These are phyloP conservation scores for Neofusicoccum laricinum DNA, from an alignment of 2,329 filamentous ascomycete species.

Conservation along the genomic window DNA sequence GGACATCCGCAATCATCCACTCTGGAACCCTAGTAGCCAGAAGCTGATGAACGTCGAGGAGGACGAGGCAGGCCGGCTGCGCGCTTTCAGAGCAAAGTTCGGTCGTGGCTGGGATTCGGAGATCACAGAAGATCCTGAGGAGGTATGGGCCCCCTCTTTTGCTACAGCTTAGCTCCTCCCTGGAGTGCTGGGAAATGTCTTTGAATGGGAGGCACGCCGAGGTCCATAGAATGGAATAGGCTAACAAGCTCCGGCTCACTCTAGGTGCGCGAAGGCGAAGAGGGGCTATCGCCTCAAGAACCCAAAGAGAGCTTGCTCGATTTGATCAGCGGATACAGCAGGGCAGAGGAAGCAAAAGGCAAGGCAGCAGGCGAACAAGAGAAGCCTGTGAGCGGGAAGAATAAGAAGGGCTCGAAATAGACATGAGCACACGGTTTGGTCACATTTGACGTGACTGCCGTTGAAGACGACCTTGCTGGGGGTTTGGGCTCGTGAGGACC, in stretches of 20 bases:
- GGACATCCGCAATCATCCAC: constrained; percentile 81
- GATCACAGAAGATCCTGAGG: constrained; percentile 23
- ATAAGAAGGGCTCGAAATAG: constrained; percentile 17
- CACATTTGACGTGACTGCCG: too few species aligned
- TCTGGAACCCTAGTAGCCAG: constrained; percentile 86
- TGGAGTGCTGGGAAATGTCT: too few species aligned
- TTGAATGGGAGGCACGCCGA: too few species aligned
- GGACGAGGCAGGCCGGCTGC: constrained; percentile 88
- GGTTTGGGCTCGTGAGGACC: too few species aligned
- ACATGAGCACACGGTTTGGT: too few species aligned
- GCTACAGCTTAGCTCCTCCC: neutral
- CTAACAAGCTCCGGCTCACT: neutral
- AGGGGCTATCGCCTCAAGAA: neutral
- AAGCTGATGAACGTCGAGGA: constrained; percentile 85
- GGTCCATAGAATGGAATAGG: neutral
- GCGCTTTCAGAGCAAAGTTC: constrained; percentile 80
- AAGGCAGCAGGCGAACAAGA: constrained; percentile 13
- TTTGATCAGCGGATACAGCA: constrained; percentile 29
- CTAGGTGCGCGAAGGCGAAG: constrained; percentile 3
- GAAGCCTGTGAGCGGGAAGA: constrained; percentile 16
- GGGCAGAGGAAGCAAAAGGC: constrained; percentile 20
- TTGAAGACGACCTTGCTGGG: too few species aligned
- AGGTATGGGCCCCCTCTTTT: constrained; percentile 15
- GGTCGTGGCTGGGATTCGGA: constrained; percentile 76
- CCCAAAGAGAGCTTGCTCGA: constrained; percentile 9